Evolutionary conservation across 2,329 filamentous ascomycete genomes (phyloP).

Genomic region (Ophiostoma sp.): DNA sequence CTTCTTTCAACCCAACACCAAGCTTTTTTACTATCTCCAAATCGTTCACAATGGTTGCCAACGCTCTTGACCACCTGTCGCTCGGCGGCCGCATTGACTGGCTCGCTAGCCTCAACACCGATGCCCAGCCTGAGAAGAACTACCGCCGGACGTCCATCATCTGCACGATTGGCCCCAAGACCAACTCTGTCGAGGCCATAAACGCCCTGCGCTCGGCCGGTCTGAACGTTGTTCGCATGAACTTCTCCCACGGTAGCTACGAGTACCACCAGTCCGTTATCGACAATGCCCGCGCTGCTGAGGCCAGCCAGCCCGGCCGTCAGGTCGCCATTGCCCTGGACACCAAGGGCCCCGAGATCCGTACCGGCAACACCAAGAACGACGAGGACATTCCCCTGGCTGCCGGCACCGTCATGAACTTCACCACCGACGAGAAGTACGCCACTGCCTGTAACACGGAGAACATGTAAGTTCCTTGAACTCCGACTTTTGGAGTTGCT

Average conservation of each 20-base stretch:
- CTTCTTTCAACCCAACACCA: background rate
- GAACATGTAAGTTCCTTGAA: slow-evolving; percentile 74
- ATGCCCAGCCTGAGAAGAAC: slow-evolving; percentile 81
- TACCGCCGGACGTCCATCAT: slow-evolving; percentile 98
- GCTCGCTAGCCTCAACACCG: slow-evolving; percentile 77
- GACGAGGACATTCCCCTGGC: slow-evolving; percentile 79
- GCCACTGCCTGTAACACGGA: slow-evolving; percentile 78
- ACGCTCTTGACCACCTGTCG: slow-evolving; percentile 82
- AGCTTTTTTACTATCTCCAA: slow-evolving; percentile 13
- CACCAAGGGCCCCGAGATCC: slow-evolving; percentile 65
- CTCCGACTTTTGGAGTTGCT: background rate
- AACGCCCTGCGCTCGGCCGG: slow-evolving; percentile 87
- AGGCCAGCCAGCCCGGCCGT: slow-evolving; percentile 73
- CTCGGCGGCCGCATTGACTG: slow-evolving; percentile 69
- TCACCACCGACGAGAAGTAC: slow-evolving; percentile 95
- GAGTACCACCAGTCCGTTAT: slow-evolving; percentile 95
- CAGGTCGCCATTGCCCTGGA: slow-evolving; percentile 93
- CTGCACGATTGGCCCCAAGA: slow-evolving; percentile 98
- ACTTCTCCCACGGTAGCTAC: slow-evolving; percentile 94
- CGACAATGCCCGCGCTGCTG: slow-evolving; percentile 87
- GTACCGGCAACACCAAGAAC: slow-evolving; percentile 69
- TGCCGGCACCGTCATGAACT: slow-evolving; percentile 82
- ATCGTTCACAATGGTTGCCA: slow-evolving; percentile 50
- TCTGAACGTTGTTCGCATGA: slow-evolving; percentile 99
- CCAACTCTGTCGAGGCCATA: slow-evolving; percentile 96